phyloP scores from a whole-genome alignment of 2,329 filamentous ascomycete species.

The Bipolaris victoriae region DNA sequence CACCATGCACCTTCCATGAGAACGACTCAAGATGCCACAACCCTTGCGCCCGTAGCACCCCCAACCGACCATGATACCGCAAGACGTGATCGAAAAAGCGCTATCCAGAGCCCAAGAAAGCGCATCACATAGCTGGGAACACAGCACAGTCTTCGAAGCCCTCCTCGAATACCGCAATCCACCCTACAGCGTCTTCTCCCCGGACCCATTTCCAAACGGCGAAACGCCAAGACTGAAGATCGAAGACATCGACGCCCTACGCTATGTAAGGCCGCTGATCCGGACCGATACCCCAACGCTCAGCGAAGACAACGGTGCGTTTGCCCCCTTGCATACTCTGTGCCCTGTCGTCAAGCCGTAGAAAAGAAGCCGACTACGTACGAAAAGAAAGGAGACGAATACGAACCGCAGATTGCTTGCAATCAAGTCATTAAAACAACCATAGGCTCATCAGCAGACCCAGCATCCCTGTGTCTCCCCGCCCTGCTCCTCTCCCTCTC shows the following conservation, averaged over 20 bases:
- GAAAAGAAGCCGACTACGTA: too few species aligned
- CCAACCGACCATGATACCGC: slow-evolving; percentile 54
- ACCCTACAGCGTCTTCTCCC: slow-evolving; percentile 47
- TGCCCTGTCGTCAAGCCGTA: too few species aligned
- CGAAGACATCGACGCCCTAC: slow-evolving; percentile 37
- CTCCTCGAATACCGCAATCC: slow-evolving; percentile 50
- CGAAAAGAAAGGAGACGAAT: not conserved
- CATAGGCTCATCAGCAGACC: slow-evolving; percentile 49
- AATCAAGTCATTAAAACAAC: not conserved
- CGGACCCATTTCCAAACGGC: slow-evolving; percentile 44
- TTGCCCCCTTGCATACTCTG: not conserved
- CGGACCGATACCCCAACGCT: slow-evolving; percentile 35
- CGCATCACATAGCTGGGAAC: slow-evolving; percentile 52
- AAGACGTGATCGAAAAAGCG: slow-evolving; percentile 52
- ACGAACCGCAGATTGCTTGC: not conserved
- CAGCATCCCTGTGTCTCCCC: slow-evolving; percentile 54
- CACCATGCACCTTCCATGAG: not conserved
- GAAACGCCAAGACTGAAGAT: slow-evolving; percentile 30
- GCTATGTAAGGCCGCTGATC: slow-evolving; percentile 48
- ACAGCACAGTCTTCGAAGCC: slow-evolving; percentile 51
- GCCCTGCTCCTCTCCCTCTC: slow-evolving; percentile 53
- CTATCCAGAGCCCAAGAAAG: slow-evolving; percentile 38
- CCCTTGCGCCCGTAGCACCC: not conserved
- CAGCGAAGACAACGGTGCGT: slow-evolving; percentile 44
- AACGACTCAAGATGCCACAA: not conserved